Evolutionary conservation across 2,329 filamentous ascomycete genomes (phyloP), one percentile per base, ranked within the genome.

Genomic region (Diplodia corticola): DNA sequence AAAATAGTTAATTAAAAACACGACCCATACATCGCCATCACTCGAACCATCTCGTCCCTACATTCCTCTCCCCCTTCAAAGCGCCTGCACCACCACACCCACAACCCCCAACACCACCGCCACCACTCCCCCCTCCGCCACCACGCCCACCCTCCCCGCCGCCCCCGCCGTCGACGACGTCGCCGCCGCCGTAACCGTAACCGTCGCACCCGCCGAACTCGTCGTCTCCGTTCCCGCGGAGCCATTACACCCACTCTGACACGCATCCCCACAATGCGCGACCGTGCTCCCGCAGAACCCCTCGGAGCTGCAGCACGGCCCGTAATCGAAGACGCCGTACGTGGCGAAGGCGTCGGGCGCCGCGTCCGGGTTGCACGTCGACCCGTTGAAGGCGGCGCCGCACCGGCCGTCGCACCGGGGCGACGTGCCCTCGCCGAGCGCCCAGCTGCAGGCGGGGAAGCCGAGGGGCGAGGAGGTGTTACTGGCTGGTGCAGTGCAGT

Each of bases 361-460:
- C 15, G 55, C 54, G 1, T 35, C 26, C 7, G 30, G 10, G 64
- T 24, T 66, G 55, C 64, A 66, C 26, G 63, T n/a, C n/a, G 64
- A 46, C 44, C 28, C 17, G 51, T 55, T 49, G 49, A 54, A 66
- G 5, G 26, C 33, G 22, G n/a, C 20, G 9, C 64, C 64, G 51
- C 64, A 66, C 17, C 55, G 49, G 5, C 64, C 64, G 55, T 66
- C 64, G 48, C 64, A 66, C 30, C 64, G 64, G 5, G 64, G 64
- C 24, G 48, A 54, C 12, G 54, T 61, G 48, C 64, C 64, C 13
- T 33, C 33, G 20, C 26, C 57, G n/a, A n/a, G n/a, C 5, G 64
- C 55, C 64, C 64, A 66, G 48, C 55, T 61, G 51, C 64, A 66
- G 4, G 15, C 35, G 17, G 64, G 64, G 24, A 49, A 37, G 46